These are phyloP conservation scores for Phytophthora constricta DNA, from an alignment of 352 stramenopile genomes.

Conservation along the genomic window DNA sequence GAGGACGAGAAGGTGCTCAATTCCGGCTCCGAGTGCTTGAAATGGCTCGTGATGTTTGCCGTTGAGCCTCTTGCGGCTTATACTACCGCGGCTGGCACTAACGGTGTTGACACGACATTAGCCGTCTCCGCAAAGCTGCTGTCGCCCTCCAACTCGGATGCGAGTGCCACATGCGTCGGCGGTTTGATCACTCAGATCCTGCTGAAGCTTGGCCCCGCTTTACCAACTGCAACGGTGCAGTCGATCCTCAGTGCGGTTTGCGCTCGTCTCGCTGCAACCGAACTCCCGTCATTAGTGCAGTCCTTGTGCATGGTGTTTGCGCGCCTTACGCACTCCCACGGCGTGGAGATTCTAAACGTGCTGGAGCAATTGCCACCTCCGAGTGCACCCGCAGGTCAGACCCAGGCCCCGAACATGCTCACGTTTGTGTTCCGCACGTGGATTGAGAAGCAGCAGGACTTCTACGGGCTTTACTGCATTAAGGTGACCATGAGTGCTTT, in stretches of 20 bases:
- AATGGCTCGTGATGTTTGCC: conserved; percentile 85
- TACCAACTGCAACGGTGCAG: conserved; percentile 72
- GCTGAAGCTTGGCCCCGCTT: conserved; percentile 62
- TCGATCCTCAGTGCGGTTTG: conserved; percentile 79
- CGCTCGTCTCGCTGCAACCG: conserved; percentile 63
- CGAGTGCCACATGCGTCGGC: conserved; percentile 73
- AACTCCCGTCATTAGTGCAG: conserved; percentile 79
- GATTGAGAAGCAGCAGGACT: conserved; percentile 86
- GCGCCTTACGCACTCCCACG: conserved; percentile 78
- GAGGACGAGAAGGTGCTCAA: conserved; percentile 85
- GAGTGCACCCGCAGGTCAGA: conserved; percentile 10
- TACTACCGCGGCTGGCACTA: conserved; percentile 39
- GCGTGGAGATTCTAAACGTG: conserved; percentile 68
- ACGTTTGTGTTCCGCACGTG: conserved; percentile 83
- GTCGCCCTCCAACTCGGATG: conserved; percentile 69
- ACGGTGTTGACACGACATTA: conserved; percentile 75
- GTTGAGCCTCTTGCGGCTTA: conserved; percentile 69
- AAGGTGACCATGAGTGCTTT: conserved; percentile 85
- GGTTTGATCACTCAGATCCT: conserved; percentile 85
- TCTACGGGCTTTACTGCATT: conserved; percentile 86
- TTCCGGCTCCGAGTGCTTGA: conserved; percentile 78
- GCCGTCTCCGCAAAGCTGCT: conserved; percentile 74
- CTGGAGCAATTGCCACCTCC: conserved; percentile 72
- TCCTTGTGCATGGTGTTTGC: conserved; percentile 87
- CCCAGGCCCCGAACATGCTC: conserved; percentile 61